phyloP scores from a whole-genome alignment of 1,284 basidiomycete species.

The Boletus semigastroideus region DNA sequence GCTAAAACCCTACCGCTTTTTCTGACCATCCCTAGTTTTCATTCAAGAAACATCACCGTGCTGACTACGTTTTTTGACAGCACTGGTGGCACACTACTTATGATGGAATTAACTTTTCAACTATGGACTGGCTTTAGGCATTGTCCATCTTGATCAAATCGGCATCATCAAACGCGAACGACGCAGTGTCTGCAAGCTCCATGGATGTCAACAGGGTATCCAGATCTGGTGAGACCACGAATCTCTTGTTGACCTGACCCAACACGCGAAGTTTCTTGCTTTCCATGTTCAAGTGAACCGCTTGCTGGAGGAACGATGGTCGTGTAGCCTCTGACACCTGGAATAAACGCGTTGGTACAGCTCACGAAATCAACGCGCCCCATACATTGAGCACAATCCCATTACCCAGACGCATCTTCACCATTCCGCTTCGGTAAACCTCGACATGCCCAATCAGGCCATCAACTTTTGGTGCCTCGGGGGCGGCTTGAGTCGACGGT shows the following conservation, averaged over 20 bases:
- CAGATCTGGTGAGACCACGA: constrained; percentile 84
- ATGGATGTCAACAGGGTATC: constrained; percentile 75
- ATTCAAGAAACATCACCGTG: background rate
- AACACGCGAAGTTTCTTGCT: constrained; percentile 67
- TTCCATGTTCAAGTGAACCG: constrained; percentile 69
- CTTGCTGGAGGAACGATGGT: constrained; percentile 88
- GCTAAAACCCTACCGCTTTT: constrained; percentile 42
- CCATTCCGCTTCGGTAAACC: constrained; percentile 80
- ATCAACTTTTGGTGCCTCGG: constrained; percentile 50
- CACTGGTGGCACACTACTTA: no score
- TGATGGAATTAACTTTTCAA: background rate
- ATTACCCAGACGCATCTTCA: constrained; percentile 81
- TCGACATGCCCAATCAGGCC: constrained; percentile 82
- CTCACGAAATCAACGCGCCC: constrained; percentile 12
- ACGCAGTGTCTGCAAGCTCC: constrained; percentile 49
- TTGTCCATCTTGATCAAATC: constrained; percentile 60
- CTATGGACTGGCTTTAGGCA: background rate
- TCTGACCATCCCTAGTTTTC: constrained; percentile 37
- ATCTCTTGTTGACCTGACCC: constrained; percentile 85
- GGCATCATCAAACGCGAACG: constrained; percentile 43
- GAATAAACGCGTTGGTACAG: constrained; percentile 3
- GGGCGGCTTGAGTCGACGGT: constrained; percentile 20
- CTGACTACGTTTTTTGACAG: constrained; percentile 13
- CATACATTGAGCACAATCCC: constrained; percentile 82
- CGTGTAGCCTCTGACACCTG: constrained; percentile 85